phyloP scores from a whole-genome alignment of 768 basidiomycete species.

The Mycena floridula region DNA sequence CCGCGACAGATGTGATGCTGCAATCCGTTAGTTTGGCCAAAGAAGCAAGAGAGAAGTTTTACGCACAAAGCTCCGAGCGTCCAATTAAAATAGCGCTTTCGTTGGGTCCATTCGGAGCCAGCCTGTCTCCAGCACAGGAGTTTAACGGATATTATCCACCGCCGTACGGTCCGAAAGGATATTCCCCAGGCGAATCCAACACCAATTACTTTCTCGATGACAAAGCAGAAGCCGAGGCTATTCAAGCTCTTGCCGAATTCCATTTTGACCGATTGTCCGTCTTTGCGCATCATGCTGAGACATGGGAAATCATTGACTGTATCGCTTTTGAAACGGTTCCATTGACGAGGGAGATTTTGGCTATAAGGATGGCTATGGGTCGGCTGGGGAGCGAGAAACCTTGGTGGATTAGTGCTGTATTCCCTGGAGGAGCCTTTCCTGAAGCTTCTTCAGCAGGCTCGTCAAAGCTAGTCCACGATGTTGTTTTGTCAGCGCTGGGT shows the following conservation, averaged over 20 bases:
- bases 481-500: constrained; percentile 36
- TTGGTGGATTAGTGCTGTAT: constrained; percentile 74
- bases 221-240: constrained; percentile 27
- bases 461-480: constrained; percentile 26
- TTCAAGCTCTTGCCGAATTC: constrained; percentile 50
- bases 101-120: constrained; percentile 71
- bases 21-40: constrained; percentile 45
- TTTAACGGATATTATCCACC: constrained; percentile 73
- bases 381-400: constrained; percentile 33
- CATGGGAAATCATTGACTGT: constrained; percentile 54
- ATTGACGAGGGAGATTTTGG: constrained; percentile 54
- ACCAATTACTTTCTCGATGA: constrained; percentile 35
- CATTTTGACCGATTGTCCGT: constrained; percentile 56
- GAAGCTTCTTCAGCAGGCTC: constrained; percentile 24
- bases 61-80: constrained; percentile 16
- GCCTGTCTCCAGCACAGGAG: constrained; percentile 59
- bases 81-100: constrained; percentile 54
- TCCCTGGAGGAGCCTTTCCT: constrained; percentile 43
- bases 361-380: constrained; percentile 57
- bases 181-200: constrained; percentile 26
- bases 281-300: constrained; percentile 39
- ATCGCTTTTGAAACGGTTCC: constrained; percentile 80
- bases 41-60: constrained; percentile 35
- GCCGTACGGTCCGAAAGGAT: constrained; percentile 59
- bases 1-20: constrained; percentile 45